Evolutionary conservation across 1,284 basidiomycete species (phyloP), one percentile per base, ranked within the genome.

Genomic region (Pisolithus thermaeus): DNA sequence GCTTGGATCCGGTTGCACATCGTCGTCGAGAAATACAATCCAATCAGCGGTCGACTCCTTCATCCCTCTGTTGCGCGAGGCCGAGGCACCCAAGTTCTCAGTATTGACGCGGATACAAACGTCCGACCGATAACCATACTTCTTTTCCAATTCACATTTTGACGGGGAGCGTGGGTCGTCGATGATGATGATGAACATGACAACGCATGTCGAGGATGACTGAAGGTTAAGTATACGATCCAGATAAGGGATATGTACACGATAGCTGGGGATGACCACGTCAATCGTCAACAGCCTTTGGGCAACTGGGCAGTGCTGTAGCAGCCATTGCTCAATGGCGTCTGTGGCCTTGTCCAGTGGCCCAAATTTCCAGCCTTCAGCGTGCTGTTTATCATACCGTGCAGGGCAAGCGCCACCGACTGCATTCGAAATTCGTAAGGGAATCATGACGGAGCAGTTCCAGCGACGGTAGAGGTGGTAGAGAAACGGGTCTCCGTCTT

Each of bases 401-500:
- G 79, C 78, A 1, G 60, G 56, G 3, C 57, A 58, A 25, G 69
- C 71, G 0, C 81, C 80, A 0, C 80, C 80, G 11, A 80, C 56
- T 3, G 51, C 57, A 53, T 80, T 82, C 8, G 61, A 63, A 38
- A 82, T 64, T 18, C 74, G 62, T 5, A 63, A 64, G 1, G 62
- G 12, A 22, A 79, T 64, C 77, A 80, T 79, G 4, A 28, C 58
- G 0, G 79, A 77, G 41, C 74, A 75, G 7, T 72, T 73, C 71
- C 76, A 83, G 7, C 77, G 73, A 14, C 80, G 74, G 58, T 83
- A 83, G 3, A 84, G 69, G 60, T 81, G 79, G 59, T 73, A 83
- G 1, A 83, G 59, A 60, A 74, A 83, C 0, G 78, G 78, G 47
- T 81, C 79, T 0, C 78, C 79, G 46, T 81, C 81, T 59, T 83